Percentiles rank a stretch among this genome's conserved stretches.
Evolutionary conservation across 129 eudicot genomes (phyloP).

Genomic region (Centaurea solstitialis): DNA sequence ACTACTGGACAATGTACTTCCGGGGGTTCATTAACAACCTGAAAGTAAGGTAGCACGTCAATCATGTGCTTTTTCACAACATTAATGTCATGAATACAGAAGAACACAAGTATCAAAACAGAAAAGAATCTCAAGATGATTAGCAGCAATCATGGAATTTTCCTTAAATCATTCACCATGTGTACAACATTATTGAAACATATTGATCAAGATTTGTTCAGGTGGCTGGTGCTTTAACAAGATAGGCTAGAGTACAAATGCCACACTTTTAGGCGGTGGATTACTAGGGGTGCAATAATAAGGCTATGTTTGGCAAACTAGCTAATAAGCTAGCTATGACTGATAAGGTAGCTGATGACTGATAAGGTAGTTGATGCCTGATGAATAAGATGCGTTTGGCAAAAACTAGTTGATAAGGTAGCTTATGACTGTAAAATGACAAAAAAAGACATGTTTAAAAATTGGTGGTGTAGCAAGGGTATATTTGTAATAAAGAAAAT

Average conservation of each 20-base stretch:
- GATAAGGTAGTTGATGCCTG: too few species aligned
- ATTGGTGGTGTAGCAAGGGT: too few species aligned
- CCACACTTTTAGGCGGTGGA: background rate
- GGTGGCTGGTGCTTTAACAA: too few species aligned
- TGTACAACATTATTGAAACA: constrained; percentile 1
- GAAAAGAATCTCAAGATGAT: background rate
- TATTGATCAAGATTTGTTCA: background rate
- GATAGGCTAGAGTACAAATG: too few species aligned
- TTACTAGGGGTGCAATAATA: background rate
- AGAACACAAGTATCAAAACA: background rate
- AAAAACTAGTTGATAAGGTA: too few species aligned
- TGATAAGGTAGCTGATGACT: too few species aligned
- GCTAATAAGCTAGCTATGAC: too few species aligned
- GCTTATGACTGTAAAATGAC: too few species aligned
- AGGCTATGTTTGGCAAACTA: too few species aligned
- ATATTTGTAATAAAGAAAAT: too few species aligned
- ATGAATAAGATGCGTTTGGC: too few species aligned
- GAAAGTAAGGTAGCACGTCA: constrained; percentile 16
- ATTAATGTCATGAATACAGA: background rate
- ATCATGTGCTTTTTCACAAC: background rate
- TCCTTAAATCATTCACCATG: background rate
- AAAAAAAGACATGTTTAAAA: too few species aligned
- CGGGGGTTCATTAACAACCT: constrained; percentile 77
- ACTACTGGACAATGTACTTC: constrained; percentile 69
- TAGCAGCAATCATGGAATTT: background rate